These are phyloP conservation scores for Colletotrichum brevisporum DNA, from an alignment of 2,329 filamentous ascomycete species.

Conservation along the genomic window DNA sequence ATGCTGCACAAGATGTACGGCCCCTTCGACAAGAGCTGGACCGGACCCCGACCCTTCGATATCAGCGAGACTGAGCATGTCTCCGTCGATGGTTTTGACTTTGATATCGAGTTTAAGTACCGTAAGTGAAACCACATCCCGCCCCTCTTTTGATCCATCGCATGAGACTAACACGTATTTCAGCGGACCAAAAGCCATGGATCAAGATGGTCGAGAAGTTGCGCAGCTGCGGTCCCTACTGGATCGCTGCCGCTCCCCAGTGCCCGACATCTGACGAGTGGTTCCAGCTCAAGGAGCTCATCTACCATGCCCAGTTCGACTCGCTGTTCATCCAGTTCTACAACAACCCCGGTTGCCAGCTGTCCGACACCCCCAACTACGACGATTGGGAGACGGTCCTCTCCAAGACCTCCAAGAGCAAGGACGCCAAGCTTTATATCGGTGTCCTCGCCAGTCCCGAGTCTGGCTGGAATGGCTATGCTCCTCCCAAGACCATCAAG, in stretches of 20 bases:
- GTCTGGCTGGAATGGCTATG: conserved; percentile 51
- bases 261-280: conserved; percentile 51
- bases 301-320: conserved; percentile 57
- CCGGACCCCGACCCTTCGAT: conserved; percentile 57
- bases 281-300: conserved; percentile 54
- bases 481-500: conserved; percentile 51
- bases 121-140: conserved; percentile 45
- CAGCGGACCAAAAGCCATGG: conserved; percentile 52
- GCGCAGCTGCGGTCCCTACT: conserved; percentile 47
- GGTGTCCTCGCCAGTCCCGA: conserved; percentile 55
- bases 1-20: conserved; percentile 57
- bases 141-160: neutral
- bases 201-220: conserved; percentile 55
- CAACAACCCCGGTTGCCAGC: conserved; percentile 59
- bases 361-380: conserved; percentile 55
- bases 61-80: conserved; percentile 44
- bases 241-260: conserved; percentile 62
- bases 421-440: conserved; percentile 60
- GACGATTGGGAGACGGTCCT: conserved; percentile 57
- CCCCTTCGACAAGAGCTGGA: conserved; percentile 49
- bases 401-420: conserved; percentile 50
- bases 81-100: conserved; percentile 58
- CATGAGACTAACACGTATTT: neutral
- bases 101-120: conserved; percentile 55
- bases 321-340: conserved; percentile 65